Base-by-base conservation (phyloP, 495 filamentous ascomycete species). In the Hapsidospora chrysogenum region DNA sequence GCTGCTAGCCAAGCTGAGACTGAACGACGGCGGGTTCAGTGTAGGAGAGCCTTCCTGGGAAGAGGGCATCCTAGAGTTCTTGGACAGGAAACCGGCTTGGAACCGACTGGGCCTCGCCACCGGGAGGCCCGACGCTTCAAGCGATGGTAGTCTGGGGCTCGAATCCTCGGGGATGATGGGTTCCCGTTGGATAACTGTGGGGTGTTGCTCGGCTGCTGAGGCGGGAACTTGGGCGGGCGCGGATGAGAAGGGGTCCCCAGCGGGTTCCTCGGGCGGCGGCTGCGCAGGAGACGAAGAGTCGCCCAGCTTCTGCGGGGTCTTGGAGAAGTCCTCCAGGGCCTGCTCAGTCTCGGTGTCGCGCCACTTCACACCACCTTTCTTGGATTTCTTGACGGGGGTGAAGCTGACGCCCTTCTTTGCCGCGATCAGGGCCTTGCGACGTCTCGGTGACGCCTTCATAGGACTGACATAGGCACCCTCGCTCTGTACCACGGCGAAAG, bases 51-150 rank as follows among this genome's bases (percentile, higher is more conserved):
- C 74, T 35, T 48, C 35, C 68, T 76, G 10, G 4, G 19, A 6
- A 6, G 11, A 6, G 23, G 23, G 11, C 23, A 11, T 11, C 23
- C 23, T 18, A 15, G 16, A 35, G n/a, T n/a, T n/a, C 61, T 92
- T 92, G 14, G 80, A 76, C 35, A 96, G 61, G 52, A 92, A 94
- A 17, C 89, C 89, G 21, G 85, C 66, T 49, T 93, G 81, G 64
- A 97, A 94, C 22, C 89, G 70, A 53, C 72, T 85, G 36, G 68
- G 72, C 45, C 80, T 85, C 44, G 64, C 50, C 34, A 56, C 44
- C 17, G 42, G 44, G 1, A 66, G 41, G n/a, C 44, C 51, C 13
- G 54, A 49, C 16, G 48, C 41, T 21, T 65, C 61, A 5, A 57
- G 54, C 9, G 58, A 45, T 21, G 74, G 60, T 9, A 71, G 50